These are phyloP conservation scores for Paraphaeosphaeria sporulosa DNA, from an alignment of 2,329 filamentous ascomycete species.

Conservation along the genomic window DNA sequence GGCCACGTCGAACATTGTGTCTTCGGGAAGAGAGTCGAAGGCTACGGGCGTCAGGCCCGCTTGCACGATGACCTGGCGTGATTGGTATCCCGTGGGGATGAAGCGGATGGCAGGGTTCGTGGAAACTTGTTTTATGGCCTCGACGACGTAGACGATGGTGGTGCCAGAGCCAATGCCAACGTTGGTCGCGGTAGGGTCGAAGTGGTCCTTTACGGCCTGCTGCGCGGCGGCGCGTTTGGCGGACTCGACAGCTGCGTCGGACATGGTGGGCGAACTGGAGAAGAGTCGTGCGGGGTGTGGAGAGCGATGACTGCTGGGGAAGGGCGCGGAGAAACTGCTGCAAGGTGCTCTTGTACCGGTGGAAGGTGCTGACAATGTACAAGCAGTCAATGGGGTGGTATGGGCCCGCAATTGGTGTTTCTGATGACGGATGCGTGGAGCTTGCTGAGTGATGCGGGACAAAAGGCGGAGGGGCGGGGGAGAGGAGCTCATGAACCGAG, in stretches of 20 bases:
- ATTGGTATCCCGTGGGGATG: constrained; percentile 91
- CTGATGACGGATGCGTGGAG: constrained; percentile 40
- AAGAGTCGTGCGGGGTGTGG: constrained; percentile 7
- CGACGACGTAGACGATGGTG: constrained; percentile 84
- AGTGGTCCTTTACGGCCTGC: constrained; percentile 75
- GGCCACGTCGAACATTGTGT: constrained; percentile 78
- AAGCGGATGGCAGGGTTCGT: constrained; percentile 72
- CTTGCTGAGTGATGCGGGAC: constrained; percentile 33
- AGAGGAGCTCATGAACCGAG: constrained; percentile 25
- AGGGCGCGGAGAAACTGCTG: background rate
- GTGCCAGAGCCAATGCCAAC: constrained; percentile 84
- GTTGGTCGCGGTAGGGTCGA: constrained; percentile 67
- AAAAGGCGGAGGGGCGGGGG: constrained; percentile 16
- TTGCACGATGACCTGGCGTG: constrained; percentile 81
- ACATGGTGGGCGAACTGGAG: constrained; percentile 30
- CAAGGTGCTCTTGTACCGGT: background rate
- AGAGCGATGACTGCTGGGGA: background rate
- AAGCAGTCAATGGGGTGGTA: constrained; percentile 24
- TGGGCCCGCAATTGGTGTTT: constrained; percentile 25
- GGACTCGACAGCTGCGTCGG: constrained; percentile 63
- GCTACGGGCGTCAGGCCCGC: constrained; percentile 79
- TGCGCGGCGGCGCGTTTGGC: constrained; percentile 79
- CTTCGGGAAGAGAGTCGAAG: constrained; percentile 75
- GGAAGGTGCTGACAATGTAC: constrained; percentile 12
- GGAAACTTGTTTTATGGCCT: constrained; percentile 67